These are phyloP conservation scores for Eucommia ulmoides DNA, from an alignment of 257 asterid genomes.

Conservation along the genomic window DNA sequence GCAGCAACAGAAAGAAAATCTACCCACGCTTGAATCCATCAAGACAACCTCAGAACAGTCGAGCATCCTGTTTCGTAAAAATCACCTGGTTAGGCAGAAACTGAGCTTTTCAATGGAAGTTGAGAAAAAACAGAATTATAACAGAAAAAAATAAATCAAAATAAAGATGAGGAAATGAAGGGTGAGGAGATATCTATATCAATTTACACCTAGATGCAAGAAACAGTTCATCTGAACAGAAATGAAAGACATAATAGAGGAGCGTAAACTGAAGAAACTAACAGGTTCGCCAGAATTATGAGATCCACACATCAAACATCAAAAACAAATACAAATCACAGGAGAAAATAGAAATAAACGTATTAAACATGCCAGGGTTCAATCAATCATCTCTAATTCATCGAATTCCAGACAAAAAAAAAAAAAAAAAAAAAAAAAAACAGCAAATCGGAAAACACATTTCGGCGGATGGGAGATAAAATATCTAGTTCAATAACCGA, in stretches of 20 bases:
- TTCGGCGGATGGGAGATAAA: too few species aligned
- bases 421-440: too few species aligned
- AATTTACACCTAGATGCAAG: too few species aligned
- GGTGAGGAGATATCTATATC: not conserved
- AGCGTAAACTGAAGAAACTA: too few species aligned
- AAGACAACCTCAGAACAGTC: constrained; percentile 9
- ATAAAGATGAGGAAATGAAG: not conserved
- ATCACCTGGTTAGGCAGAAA: not conserved
- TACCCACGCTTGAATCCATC: constrained; percentile 19
- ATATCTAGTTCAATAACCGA: too few species aligned
- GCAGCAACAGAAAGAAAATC: constrained; percentile 19
- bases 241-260: too few species aligned
- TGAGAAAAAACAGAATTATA: not conserved
- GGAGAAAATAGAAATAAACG: not conserved
- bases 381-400: too few species aligned
- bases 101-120: not conserved
- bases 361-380: not conserved
- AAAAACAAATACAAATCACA: not conserved
- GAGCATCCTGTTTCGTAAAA: constrained; percentile 38
- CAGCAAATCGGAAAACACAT: too few species aligned
- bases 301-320: not conserved
- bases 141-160: not conserved
- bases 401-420: too few species aligned
- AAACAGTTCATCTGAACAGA: too few species aligned
- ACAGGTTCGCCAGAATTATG: not conserved